Evolutionary conservation across 495 filamentous ascomycete species (phyloP).

Genomic region (Clohesyomyces aquaticus): DNA sequence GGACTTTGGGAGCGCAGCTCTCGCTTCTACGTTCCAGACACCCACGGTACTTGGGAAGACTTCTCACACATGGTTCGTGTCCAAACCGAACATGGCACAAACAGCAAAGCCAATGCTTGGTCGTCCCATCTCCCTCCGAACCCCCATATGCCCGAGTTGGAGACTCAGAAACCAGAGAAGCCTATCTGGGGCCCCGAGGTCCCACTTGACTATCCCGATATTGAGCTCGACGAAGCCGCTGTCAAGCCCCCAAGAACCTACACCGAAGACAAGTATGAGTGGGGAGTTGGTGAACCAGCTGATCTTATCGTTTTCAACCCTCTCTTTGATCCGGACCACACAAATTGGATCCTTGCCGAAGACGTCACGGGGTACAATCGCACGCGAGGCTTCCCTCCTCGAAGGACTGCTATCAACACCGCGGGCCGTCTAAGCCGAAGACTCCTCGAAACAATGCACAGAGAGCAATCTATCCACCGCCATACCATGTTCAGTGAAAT

Average conservation of each 20-base stretch:
- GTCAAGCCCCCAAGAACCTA: conserved; percentile 70
- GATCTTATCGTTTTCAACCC: conserved; percentile 94
- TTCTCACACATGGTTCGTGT: conserved; percentile 92
- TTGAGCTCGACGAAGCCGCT: conserved; percentile 70
- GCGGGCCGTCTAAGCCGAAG: conserved; percentile 79
- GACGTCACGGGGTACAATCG: conserved; percentile 91
- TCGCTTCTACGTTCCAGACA: conserved; percentile 86
- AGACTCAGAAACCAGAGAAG: conserved; percentile 63
- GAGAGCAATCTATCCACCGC: conserved; percentile 75
- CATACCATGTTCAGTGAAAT: conserved; percentile 96
- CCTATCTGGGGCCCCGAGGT: conserved; percentile 85
- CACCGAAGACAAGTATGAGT: conserved; percentile 78
- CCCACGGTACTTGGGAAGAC: conserved; percentile 90
- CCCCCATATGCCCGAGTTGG: conserved; percentile 37
- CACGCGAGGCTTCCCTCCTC: conserved; percentile 67
- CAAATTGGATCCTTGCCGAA: conserved; percentile 82
- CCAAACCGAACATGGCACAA: conserved; percentile 80
- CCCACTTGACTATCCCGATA: conserved; percentile 61
- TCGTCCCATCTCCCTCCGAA: conserved; percentile 36
- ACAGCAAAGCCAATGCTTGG: conserved; percentile 58
- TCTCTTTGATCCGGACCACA: conserved; percentile 86
- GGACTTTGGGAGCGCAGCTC: conserved; percentile 91
- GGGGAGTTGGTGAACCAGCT: conserved; percentile 91
- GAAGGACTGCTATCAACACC: conserved; percentile 87
- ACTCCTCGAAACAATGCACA: conserved; percentile 85